Evolutionary conservation across 805 yeast species (phyloP), one percentile per base, ranked within the genome.

Genomic region (Pichia paraexigua): DNA sequence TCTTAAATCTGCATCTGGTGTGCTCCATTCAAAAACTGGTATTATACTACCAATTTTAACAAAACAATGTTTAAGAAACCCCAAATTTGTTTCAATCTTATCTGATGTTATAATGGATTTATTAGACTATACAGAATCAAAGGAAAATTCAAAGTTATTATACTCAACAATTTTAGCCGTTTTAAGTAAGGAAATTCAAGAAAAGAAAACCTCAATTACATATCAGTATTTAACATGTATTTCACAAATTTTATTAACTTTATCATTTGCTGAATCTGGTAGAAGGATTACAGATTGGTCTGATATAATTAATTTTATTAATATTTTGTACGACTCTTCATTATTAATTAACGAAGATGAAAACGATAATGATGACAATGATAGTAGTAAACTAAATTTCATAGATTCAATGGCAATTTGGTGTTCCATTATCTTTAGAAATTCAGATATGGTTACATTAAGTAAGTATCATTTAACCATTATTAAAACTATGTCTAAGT

Each of bases 211-310:
- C 13, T 45, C 52, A 10, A 49, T 53, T 2, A 46, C 50, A 24
- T 49, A 49, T 30, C 51, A 53, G 17, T 51, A 53, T 17, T 43
- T 66, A 3, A 69, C 73, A 9, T 63, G 67, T 20, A 61, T 71
- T 5, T 51, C 69, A 4, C 76, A 74, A 55, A 49, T 82, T 2
- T 57, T 82, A 41, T 63, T 75, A 0, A 64, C 83, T 0, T 61
- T 85, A 47, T 63, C 75, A 0, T 86, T 83, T 65, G 81, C 87
- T 3, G 91, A 85, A 53, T 80, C 88, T 45, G 94, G 94, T 59
- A 76, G 66, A 53, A 83, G 82, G 59, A 74, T 84, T 4, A 60
- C 72, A 1, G 67, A 73, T 55, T 85, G 92, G 92, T 48, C 52
- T 3, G 48, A 48, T 10, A 41, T 62, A 18, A 51, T 62, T 7